These are phyloP conservation scores for Colletotrichum brevisporum DNA, from an alignment of 2,329 filamentous ascomycete genomes.

Conservation along the genomic window DNA sequence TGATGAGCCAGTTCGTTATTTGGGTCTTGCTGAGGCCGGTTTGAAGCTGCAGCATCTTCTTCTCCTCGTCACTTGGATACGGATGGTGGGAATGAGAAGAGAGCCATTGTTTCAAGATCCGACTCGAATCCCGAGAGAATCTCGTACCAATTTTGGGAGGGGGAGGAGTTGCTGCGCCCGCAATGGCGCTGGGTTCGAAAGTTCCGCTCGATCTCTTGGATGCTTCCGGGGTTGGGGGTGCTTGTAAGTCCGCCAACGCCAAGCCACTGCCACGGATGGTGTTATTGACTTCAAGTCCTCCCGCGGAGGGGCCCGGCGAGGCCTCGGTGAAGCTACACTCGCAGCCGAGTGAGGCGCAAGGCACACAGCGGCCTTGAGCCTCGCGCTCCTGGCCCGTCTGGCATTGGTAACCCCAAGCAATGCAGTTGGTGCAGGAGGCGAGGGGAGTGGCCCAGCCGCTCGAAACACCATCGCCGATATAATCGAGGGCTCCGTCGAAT, in stretches of 20 bases:
- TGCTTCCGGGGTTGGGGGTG: background rate
- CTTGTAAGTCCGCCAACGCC: background rate
- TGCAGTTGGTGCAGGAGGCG: slow-evolving; percentile 28
- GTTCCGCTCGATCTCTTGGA: slow-evolving; percentile 12
- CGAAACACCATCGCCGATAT: background rate
- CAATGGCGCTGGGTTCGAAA: background rate
- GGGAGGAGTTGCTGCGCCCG: slow-evolving; percentile 17
- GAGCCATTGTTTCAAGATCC: slow-evolving; percentile 43
- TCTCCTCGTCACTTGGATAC: slow-evolving; percentile 33
- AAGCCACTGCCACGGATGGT: background rate
- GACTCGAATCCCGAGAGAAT: slow-evolving; percentile 43
- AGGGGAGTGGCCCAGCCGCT: slow-evolving; percentile 19
- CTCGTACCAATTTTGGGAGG: slow-evolving; percentile 44
- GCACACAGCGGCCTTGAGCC: slow-evolving; percentile 21
- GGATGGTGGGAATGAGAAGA: slow-evolving; percentile 28
- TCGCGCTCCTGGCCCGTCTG: slow-evolving; percentile 17
- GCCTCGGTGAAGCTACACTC: slow-evolving; percentile 26
- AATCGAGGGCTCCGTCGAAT: slow-evolving; percentile 18
- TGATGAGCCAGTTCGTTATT: slow-evolving; percentile 38
- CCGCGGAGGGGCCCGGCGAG: background rate
- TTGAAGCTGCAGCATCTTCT: slow-evolving; percentile 26
- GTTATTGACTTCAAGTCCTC: slow-evolving; percentile 1
- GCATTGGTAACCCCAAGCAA: slow-evolving; percentile 33
- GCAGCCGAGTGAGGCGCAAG: slow-evolving; percentile 28
- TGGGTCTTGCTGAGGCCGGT: slow-evolving; percentile 38